Evolutionary conservation across 78 protist genomes (phyloP), one percentile per base, ranked within the genome.

Genomic region (Dictyostelium capitatum): DNA sequence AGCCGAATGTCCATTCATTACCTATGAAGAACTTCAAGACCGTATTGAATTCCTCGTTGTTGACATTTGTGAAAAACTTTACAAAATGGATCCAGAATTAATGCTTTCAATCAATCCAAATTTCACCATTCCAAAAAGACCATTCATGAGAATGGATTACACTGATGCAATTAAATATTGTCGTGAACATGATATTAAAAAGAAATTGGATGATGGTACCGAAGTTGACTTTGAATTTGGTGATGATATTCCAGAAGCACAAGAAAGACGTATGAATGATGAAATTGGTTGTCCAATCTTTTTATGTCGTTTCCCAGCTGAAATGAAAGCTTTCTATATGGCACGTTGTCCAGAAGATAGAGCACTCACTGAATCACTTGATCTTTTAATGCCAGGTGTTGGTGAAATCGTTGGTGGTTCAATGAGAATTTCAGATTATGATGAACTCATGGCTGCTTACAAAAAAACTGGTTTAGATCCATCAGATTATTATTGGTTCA

Each of bases 321-420:
- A 62, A 48, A 95, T 98, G 96, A 99, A 99, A 93, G 87, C 99
- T 43, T 99, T 99, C 98, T 99, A 99, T 97, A 98, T 98, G 99
- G 72, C 62, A 53, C 30, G 90, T 6, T 50, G 83, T 89, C 94
- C 79, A 59, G 97, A 89, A 25, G 97, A 97, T 91, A 25, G 19
- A 51, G 70, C 72, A 4, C 62, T 95, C 62, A 97, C 98, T 25
- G 98, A 96, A 80, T 75, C 90, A 1, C 79, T 84, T 9, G 96
- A 96, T 65, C 78, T 96, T 32, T 96, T 98, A 64, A 96, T 99
- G 97, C 99, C 99, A 46, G 98, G 98, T 79, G 98, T 99, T 74
- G 99, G 99, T 50, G 99, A 99, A 78, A 98, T 99, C 47, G 97
- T 99, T 48, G 99, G 99, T 32, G 99, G 99, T 1, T 91, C 97